Evolutionary conservation across 352 stramenopile genomes (phyloP).

Genomic region (Phytophthora agathidicida): DNA sequence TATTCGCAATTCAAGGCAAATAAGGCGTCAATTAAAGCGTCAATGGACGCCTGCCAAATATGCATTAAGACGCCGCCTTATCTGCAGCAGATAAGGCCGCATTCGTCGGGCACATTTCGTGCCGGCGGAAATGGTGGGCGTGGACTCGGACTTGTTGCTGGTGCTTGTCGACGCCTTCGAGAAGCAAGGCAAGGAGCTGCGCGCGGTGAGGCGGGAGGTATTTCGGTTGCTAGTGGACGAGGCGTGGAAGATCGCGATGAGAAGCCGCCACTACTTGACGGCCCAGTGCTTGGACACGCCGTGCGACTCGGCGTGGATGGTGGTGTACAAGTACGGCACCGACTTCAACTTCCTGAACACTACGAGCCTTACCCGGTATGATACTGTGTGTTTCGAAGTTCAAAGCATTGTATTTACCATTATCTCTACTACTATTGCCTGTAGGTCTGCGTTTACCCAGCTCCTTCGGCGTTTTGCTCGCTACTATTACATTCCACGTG

Average conservation of each 20-base stretch:
- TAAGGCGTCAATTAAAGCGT: too few relatives aligned
- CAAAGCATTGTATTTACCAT: too few relatives aligned
- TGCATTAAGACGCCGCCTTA: too few relatives aligned
- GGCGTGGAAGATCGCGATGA: not conserved
- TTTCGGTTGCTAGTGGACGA: not conserved
- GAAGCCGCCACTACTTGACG: not conserved
- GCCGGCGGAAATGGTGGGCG: not conserved
- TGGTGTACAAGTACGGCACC: not conserved
- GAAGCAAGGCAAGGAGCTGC: not conserved
- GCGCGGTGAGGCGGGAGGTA: not conserved
- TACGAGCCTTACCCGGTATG: not conserved
- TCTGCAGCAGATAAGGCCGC: too few relatives aligned
- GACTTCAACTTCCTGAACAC: slow-evolving; percentile 3
- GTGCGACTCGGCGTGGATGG: not conserved
- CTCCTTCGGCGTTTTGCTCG: not conserved
- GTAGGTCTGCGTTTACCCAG: not conserved
- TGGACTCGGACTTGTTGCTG: not conserved
- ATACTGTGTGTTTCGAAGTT: not conserved
- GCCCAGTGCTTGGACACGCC: not conserved
- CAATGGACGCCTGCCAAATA: too few relatives aligned
- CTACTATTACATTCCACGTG: not conserved
- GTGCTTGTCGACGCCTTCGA: not conserved
- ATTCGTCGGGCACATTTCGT: too few relatives aligned
- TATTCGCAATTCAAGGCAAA: too few relatives aligned
- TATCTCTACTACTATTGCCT: not conserved